These are phyloP conservation scores for Fusarium beomiforme DNA, from an alignment of 2,329 filamentous ascomycete genomes.

Conservation along the genomic window DNA sequence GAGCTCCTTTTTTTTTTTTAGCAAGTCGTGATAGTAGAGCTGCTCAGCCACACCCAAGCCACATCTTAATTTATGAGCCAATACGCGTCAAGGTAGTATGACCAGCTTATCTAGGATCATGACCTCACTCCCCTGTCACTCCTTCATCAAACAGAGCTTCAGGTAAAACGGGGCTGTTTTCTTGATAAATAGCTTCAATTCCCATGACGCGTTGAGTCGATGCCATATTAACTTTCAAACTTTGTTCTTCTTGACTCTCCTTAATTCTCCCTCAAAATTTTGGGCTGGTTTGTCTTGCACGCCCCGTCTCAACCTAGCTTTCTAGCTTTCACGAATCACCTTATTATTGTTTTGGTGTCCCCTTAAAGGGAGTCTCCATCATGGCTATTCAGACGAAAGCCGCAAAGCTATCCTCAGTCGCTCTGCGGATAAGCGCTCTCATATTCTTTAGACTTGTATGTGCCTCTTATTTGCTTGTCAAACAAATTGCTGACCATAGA, in stretches of 20 bases:
- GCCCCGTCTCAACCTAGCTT: conserved; percentile 5
- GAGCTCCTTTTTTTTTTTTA: conserved; percentile 7
- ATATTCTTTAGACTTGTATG: conserved; percentile 52
- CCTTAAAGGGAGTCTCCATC: conserved; percentile 19
- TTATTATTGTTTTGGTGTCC: conserved; percentile 11
- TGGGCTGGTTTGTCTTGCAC: conserved; percentile 4
- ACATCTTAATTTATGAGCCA: conserved; percentile 18
- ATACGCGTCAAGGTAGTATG: conserved; percentile 30
- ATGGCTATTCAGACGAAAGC: conserved; percentile 47
- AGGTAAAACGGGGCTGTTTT: conserved; percentile 26
- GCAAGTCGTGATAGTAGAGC: not conserved
- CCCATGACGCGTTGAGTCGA: conserved; percentile 23
- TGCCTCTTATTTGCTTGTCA: conserved; percentile 1
- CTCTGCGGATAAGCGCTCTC: conserved; percentile 50
- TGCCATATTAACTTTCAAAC: conserved; percentile 12
- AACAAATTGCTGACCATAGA: conserved; percentile 18
- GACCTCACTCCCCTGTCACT: conserved; percentile 36
- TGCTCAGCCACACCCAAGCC: conserved; percentile 35
- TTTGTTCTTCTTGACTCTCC: conserved; percentile 36
- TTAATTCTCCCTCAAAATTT: conserved; percentile 17
- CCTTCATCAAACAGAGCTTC: conserved; percentile 21
- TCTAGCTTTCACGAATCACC: conserved; percentile 10
- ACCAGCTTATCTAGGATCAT: conserved; percentile 21
- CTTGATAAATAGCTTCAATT: conserved; percentile 11
- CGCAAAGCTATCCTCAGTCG: conserved; percentile 50